Evolutionary conservation across 306 rosid species (phyloP), one percentile per base, ranked within the genome.

Genomic region (Vachellia pachyceras): DNA sequence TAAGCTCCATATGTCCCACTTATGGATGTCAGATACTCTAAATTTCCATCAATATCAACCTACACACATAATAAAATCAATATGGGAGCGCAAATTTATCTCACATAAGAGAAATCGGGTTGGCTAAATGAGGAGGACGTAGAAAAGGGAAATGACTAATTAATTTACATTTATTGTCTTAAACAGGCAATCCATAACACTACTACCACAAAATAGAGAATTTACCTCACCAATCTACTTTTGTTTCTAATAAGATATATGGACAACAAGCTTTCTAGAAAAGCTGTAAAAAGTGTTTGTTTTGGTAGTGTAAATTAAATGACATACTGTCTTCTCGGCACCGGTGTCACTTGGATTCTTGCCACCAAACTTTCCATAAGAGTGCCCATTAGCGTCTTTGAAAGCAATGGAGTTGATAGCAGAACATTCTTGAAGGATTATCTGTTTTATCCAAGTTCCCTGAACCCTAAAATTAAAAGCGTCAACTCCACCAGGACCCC

Each of bases 361-460:
- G 66, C 39, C 66, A 25, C 66, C 66, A 60, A 60, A 60, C 0
- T 60, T 25, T 60, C 66, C 66, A 10, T 23, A 60, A 6, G 25
- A 25, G 66, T 60, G 37, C 36, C 66, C 66, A 1, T 60, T 10
- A 4, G 36, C 66, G 39, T 60, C 66, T 60, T 60, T 60, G 13
- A 60, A 60, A 60, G 66, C 35, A 10, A 60, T 25, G 49, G 39
- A 25, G 14, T 60, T 60, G 13, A 58, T 58, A 58, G 6, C 9
- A 10, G 0, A 0, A 3, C 15, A 0, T 8, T 22, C 5, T 8
- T 22, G 36, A 23, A 58, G 5, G 3, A 58, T 58, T 22, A 58
- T 58, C 36, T 58, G 36, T 58, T 58, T 9, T 58, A 58, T 58
- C 65, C 36, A 58, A 58, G 36, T 58, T 58, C 65, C 66, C 66